These are phyloP conservation scores for Pichia sp. DNA, from an alignment of 1,139 yeast species.

Conservation along the genomic window DNA sequence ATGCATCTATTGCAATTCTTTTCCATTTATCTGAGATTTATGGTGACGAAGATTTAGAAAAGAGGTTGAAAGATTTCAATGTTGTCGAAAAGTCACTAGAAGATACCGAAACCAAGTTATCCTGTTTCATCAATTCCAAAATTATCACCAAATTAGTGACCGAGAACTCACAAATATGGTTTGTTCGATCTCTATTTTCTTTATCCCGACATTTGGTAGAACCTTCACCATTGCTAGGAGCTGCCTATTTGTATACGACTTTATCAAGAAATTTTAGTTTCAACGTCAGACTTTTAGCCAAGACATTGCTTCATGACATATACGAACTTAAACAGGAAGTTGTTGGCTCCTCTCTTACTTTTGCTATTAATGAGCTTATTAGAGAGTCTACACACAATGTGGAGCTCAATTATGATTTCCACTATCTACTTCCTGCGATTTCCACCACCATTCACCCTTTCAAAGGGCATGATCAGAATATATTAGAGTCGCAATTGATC, in stretches of 20 bases:
- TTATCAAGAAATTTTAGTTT: slow-evolving; percentile 39
- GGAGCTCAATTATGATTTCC: slow-evolving; percentile 30
- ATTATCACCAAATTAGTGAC: slow-evolving; percentile 47
- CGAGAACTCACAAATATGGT: slow-evolving; percentile 50
- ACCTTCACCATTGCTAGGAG: slow-evolving; percentile 29
- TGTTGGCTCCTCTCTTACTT: slow-evolving; percentile 29
- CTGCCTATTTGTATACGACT: slow-evolving; percentile 44
- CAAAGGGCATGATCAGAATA: slow-evolving; percentile 30
- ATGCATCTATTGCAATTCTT: slow-evolving; percentile 34
- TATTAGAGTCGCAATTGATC: slow-evolving; percentile 41
- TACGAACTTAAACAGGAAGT: slow-evolving; percentile 29
- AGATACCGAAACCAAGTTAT: slow-evolving; percentile 38
- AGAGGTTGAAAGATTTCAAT: slow-evolving; percentile 21
- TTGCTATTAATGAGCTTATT: slow-evolving; percentile 31
- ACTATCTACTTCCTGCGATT: slow-evolving; percentile 41
- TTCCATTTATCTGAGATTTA: slow-evolving; percentile 12
- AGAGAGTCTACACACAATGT: slow-evolving; percentile 1
- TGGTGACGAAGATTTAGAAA: slow-evolving; percentile 12
- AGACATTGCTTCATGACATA: slow-evolving; percentile 31
- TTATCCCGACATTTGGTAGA: slow-evolving; percentile 18
- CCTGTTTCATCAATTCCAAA: slow-evolving; percentile 43
- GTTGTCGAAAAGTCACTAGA: slow-evolving; percentile 31
- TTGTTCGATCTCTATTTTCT: slow-evolving; percentile 40
- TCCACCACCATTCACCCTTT: slow-evolving; percentile 40
- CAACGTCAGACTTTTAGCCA: slow-evolving; percentile 35